These are phyloP conservation scores for Furcasterigmium sp. DNA, from an alignment of 2,329 filamentous ascomycete genomes.

Conservation along the genomic window DNA sequence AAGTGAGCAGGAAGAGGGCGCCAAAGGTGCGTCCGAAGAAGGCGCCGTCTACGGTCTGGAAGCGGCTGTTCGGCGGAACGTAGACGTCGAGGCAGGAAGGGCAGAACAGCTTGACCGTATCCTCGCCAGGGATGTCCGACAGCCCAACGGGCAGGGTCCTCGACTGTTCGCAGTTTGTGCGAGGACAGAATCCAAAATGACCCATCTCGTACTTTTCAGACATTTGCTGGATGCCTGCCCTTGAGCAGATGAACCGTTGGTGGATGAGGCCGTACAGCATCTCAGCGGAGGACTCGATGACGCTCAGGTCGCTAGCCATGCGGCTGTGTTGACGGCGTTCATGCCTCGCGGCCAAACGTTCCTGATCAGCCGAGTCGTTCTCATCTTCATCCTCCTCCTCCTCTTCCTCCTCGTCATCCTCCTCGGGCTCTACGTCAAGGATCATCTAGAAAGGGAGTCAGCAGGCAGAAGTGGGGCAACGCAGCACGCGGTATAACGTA, in stretches of 20 bases:
- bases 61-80: slow-evolving; percentile 92
- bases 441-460: slow-evolving; percentile 65
- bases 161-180: slow-evolving; percentile 85
- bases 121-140: slow-evolving; percentile 90
- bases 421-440: slow-evolving; percentile 92
- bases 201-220: slow-evolving; percentile 97
- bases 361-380: slow-evolving; percentile 62
- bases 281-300: slow-evolving; percentile 97
- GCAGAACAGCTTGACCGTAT: slow-evolving; percentile 98
- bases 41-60: slow-evolving; percentile 94
- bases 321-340: slow-evolving; percentile 76
- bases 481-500: slow-evolving; percentile 22
- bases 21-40: slow-evolving; percentile 98
- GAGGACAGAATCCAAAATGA: slow-evolving; percentile 94
- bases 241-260: slow-evolving; percentile 95
- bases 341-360: slow-evolving; percentile 40
- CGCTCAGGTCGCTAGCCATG: slow-evolving; percentile 86
- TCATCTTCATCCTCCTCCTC: slow-evolving; percentile 71
- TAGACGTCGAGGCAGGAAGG: slow-evolving; percentile 96
- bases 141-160: slow-evolving; percentile 90
- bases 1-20: slow-evolving; percentile 96
- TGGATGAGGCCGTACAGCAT: slow-evolving; percentile 97
- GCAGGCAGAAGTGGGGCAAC: slow-evolving; percentile 2
- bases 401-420: slow-evolving; percentile 80
- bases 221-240: slow-evolving; percentile 97